Percentiles rank a stretch among this genome's conserved stretches.
These are phyloP conservation scores for Glebionis coronaria DNA, from an alignment of 129 eudicot species.

Conservation along the genomic window DNA sequence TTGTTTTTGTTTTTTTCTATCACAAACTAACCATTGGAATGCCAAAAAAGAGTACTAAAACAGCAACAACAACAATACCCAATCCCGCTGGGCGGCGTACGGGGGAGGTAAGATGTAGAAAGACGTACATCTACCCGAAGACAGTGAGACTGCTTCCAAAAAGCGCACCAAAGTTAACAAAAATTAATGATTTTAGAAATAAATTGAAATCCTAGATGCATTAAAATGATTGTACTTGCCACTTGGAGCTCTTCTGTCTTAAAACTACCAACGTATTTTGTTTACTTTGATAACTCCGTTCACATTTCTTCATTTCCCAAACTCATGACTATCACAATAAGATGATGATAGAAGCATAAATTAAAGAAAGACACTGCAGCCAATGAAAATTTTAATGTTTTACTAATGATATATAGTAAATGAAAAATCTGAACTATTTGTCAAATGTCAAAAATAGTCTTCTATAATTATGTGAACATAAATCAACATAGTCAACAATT, in stretches of 20 bases:
- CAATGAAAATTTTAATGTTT: neutral
- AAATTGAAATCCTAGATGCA: no score
- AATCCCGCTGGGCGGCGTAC: no score
- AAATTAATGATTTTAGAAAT: no score
- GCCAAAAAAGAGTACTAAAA: neutral
- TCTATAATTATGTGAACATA: neutral
- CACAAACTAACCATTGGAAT: neutral
- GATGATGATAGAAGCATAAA: neutral
- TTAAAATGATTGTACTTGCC: no score
- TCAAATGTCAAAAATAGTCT: neutral
- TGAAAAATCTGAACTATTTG: neutral
- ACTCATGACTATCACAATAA: neutral
- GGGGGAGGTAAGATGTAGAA: no score
- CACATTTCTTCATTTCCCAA: neutral
- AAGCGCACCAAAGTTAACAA: no score
- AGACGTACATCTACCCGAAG: no score
- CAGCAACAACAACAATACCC: no score
- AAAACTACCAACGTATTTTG: no score
- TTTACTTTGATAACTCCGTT: neutral
- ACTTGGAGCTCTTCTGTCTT: no score
- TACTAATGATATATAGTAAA: neutral
- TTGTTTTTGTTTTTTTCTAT: no score
- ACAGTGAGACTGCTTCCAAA: no score
- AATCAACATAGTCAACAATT: neutral
- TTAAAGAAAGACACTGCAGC: neutral